Evolutionary conservation across 2,329 filamentous ascomycete genomes (phyloP), one percentile per base, ranked within the genome.

Genomic region (Alternaria alternata): DNA sequence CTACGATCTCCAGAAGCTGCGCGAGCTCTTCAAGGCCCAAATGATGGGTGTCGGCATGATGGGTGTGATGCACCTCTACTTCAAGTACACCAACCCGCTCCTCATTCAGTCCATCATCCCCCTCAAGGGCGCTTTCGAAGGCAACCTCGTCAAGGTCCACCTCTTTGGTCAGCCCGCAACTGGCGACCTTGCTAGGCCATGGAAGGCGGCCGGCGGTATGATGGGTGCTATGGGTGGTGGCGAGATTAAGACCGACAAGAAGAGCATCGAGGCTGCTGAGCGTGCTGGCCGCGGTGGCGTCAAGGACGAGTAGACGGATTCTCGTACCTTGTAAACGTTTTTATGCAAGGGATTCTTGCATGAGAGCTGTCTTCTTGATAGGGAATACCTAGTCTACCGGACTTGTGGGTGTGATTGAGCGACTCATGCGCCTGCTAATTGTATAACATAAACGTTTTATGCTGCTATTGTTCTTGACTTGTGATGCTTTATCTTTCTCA

Each of bases 51-150:
- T 99, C 60, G 94, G 87, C 80, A 99, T 99, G 94, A 98, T 99
- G 94, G 89, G 82, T 64, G 92, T 97, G 77, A 98, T 99, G 94
- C 95, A 99, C 84, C 70, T 99, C 64, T 99, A 98, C 89, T 91
- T 99, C 87, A 94, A 97, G 81, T 99, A 98, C 90, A 98, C 94
- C 84, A 99, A 98, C 89, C 95, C 95, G 42, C 91, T 99, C 52
- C 85, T 97, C 75, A 97, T 99, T 84, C 95, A 99, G 88, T 96
- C 91, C 80, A 97, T 99, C 84, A 95, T 99, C 78, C 95, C 95
- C 34, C 86, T 98, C 81, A 99, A 99, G 90, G 87, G 91, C 78
- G 94, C 93, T 46, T 87, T 99, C 81, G 95, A 99, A 86, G 87
- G 90, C 83, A 98, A 97, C 86, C 85, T 97, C 73, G 88, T 95